Conservation (phyloP, 116 monocot species). For the Zostera marina region DNA sequence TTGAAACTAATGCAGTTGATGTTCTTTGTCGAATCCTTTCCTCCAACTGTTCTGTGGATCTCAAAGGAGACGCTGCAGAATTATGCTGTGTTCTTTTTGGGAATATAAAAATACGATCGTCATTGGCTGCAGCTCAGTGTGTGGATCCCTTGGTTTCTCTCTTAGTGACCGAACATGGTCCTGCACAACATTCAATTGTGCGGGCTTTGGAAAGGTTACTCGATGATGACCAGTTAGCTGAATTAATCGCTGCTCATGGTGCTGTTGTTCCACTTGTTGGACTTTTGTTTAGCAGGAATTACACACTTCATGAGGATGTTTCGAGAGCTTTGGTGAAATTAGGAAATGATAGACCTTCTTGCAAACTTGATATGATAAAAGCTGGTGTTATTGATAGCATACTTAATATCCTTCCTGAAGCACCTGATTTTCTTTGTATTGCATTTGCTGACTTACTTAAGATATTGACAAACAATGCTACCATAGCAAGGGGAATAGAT, state of each 20-base stretch:
- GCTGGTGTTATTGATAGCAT: slow-evolving; percentile 80
- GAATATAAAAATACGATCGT: slow-evolving; percentile 74
- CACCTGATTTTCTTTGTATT: slow-evolving; percentile 73
- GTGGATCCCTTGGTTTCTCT: slow-evolving; percentile 86
- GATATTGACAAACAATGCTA: slow-evolving; percentile 91
- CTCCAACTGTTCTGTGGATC: slow-evolving; percentile 61
- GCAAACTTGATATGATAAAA: slow-evolving; percentile 92
- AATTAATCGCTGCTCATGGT: slow-evolving; percentile 66
- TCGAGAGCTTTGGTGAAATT: slow-evolving; percentile 73
- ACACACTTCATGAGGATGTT: slow-evolving; percentile 69
- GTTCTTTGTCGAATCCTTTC: slow-evolving; percentile 88
- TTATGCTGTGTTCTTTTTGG: slow-evolving; percentile 83
- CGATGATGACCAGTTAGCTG: slow-evolving; percentile 92
- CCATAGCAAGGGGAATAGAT: slow-evolving; percentile 71
- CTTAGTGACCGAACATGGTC: slow-evolving; percentile 34
- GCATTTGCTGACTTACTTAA: slow-evolving; percentile 79
- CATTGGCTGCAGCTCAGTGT: slow-evolving; percentile 71
- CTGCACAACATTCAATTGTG: slow-evolving; percentile 76
- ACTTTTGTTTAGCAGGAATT: slow-evolving; percentile 59
- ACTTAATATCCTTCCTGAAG: slow-evolving; percentile 66
- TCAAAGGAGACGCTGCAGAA: slow-evolving; percentile 92
- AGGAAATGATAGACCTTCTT: slow-evolving; percentile 80
- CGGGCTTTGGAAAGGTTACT: slow-evolving; percentile 76
- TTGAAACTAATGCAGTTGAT: slow-evolving; percentile 88
- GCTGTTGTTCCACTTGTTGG: slow-evolving; percentile 79